Conservation (phyloP, 495 filamentous ascomycete genomes). For the Elaphomyces granulatus region DNA sequence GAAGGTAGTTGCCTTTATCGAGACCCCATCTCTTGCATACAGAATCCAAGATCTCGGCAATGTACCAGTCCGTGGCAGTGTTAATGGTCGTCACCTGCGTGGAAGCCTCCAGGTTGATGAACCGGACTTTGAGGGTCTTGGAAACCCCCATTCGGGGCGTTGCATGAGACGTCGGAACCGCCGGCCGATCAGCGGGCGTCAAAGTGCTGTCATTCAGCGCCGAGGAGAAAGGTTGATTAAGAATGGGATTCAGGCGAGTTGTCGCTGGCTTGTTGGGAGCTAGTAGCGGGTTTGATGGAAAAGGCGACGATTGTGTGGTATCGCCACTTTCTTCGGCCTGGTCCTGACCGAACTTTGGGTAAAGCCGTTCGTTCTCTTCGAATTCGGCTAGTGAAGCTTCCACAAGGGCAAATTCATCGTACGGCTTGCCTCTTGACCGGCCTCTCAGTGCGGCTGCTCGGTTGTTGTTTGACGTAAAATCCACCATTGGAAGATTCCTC, state of each 20-base stretch:
- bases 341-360: constrained; percentile 54
- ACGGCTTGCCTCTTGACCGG: constrained; percentile 65
- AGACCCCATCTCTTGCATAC: constrained; percentile 80
- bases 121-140: constrained; percentile 75
- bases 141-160: constrained; percentile 61
- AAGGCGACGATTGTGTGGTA: constrained; percentile 9
- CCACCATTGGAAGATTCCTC: constrained; percentile 59
- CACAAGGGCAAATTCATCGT: constrained; percentile 86
- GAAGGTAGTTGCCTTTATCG: constrained; percentile 77
- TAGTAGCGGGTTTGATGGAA: constrained; percentile 23
- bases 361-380: constrained; percentile 59
- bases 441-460: constrained; percentile 45
- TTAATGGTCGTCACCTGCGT: constrained; percentile 54
- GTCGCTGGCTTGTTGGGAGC: constrained; percentile 17
- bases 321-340: constrained; percentile 28
- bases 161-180: constrained; percentile 38
- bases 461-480: constrained; percentile 89
- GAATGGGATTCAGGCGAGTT: constrained; percentile 42
- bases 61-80: constrained; percentile 84
- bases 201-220: constrained; percentile 40
- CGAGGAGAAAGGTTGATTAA: constrained; percentile 35
- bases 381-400: constrained; percentile 65
- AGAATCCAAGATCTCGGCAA: constrained; percentile 84
- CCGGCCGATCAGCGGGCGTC: constrained; percentile 50
- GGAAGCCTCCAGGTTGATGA: constrained; percentile 53